These are phyloP conservation scores for Helotiales sp. DNA, from an alignment of 2,329 filamentous ascomycete genomes.

Conservation along the genomic window DNA sequence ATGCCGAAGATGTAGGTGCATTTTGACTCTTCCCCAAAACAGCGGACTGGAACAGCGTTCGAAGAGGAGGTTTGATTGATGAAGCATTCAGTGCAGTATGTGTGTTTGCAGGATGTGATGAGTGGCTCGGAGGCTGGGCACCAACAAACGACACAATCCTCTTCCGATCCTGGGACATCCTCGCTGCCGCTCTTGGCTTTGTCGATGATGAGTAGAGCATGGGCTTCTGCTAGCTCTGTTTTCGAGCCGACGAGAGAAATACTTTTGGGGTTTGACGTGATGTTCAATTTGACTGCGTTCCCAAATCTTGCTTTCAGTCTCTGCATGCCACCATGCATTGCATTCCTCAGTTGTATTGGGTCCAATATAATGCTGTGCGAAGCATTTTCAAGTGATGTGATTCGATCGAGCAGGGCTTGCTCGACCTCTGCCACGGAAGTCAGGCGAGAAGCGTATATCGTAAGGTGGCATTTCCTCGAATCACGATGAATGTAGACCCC, in stretches of 20 bases:
- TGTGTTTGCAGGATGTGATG: conserved; percentile 39
- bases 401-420: neutral
- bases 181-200: neutral
- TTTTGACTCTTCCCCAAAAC: conserved; percentile 3
- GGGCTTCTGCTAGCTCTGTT: conserved; percentile 1
- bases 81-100: conserved; percentile 46
- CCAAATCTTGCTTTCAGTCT: conserved; percentile 37
- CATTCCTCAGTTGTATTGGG: conserved; percentile 1
- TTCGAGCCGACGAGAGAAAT: conserved; percentile 30
- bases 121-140: conserved; percentile 39
- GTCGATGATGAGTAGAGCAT: conserved; percentile 2
- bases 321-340: conserved; percentile 27
- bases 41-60: conserved; percentile 20
- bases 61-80: conserved; percentile 33
- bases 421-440: neutral
- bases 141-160: conserved; percentile 40
- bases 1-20: conserved; percentile 12
- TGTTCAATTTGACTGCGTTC: conserved; percentile 35
- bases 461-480: conserved; percentile 32
- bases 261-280: conserved; percentile 34
- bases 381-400: neutral
- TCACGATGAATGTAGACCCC: conserved; percentile 35
- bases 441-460: conserved; percentile 20
- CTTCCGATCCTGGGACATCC: neutral
- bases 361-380: conserved; percentile 1